Evolutionary conservation across 768 basidiomycete species (phyloP), one percentile per base, ranked within the genome.

Genomic region (Leucosporidium yakuticum): DNA sequence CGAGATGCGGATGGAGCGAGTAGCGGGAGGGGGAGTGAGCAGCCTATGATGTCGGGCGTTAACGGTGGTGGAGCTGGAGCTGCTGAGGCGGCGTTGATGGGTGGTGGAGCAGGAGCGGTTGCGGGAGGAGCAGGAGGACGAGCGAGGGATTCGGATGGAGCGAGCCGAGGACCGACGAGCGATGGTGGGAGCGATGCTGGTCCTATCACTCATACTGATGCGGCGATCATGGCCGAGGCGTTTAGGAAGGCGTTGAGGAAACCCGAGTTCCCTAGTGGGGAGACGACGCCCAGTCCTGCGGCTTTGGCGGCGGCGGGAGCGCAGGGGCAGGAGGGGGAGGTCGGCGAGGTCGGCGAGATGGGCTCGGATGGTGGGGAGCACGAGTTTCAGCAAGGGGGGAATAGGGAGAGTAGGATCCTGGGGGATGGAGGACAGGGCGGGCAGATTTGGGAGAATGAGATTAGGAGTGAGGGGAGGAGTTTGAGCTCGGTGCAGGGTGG

Each of bases 151-250:
- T 44, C 39, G 31, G 49, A 21, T 2, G 56, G 32, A 61, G 48
- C 17, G 4, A 47, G 54, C 39, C 11, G 68, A 50, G 5, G 44
- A 14, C 21, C 58, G 8, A 23, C 55, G 44, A 55, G 25, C 50
- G n/a, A 44, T 27, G 27, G 39, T 17, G 47, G 63, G 53, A 62
- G 56, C 60, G 55, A 29, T 17, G 71, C 59, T 7, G 60, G 68
- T 4, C 48, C 71, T 15, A 88, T 93, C 79, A 87, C 87, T 55
- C 87, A 85, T 25, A 87, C 88, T 27, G 91, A 95, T 78, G 92
- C 92, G 62, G 90, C 89, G 49, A 89, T 92, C 77, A 90, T 94
- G 86, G 91, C 91, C 50, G 87, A 91, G 80, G 92, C 92, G 9
- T 95, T 94, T 80, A 83, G 92, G 75, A 86, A 88, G 77, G 89